These are phyloP conservation scores for Passiflora organensis DNA, from an alignment of 345 rosid species.

Conservation along the genomic window DNA sequence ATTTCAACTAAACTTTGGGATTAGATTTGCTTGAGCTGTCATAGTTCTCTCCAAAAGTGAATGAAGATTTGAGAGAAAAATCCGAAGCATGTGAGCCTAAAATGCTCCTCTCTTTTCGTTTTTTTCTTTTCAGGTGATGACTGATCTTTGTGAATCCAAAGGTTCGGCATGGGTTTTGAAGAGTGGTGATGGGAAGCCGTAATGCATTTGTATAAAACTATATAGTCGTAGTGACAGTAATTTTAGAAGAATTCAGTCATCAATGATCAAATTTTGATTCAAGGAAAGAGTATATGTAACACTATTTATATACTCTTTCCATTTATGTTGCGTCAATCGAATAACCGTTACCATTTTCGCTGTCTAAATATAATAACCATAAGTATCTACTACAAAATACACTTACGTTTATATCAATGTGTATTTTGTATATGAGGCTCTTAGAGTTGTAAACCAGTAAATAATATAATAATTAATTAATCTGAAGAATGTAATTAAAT, in stretches of 20 bases:
- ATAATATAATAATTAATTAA: too few relatives aligned
- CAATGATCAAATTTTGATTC: not conserved
- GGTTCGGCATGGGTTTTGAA: slow-evolving; percentile 55
- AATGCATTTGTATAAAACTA: not conserved
- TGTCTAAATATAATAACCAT: too few relatives aligned
- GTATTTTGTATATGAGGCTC: too few relatives aligned
- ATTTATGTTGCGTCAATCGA: too few relatives aligned
- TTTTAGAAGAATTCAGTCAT: not conserved
- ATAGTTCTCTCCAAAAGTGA: not conserved
- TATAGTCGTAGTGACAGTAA: not conserved
- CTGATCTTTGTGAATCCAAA: slow-evolving; percentile 54
- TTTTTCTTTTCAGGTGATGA: slow-evolving; percentile 33
- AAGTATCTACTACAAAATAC: too few relatives aligned
- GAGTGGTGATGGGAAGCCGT: slow-evolving; percentile 36
- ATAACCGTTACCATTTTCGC: too few relatives aligned
- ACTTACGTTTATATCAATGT: too few relatives aligned
- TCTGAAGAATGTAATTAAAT: too few relatives aligned
- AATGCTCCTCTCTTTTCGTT: not conserved
- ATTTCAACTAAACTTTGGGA: not conserved
- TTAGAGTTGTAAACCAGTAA: too few relatives aligned
- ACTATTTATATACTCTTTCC: too few relatives aligned
- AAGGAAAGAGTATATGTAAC: too few relatives aligned
- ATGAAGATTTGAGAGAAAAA: not conserved
- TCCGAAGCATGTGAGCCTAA: too few relatives aligned
- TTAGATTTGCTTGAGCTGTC: not conserved